Conservation (phyloP, 2,329 filamentous ascomycete species). For the Clonostachys rosea region DNA sequence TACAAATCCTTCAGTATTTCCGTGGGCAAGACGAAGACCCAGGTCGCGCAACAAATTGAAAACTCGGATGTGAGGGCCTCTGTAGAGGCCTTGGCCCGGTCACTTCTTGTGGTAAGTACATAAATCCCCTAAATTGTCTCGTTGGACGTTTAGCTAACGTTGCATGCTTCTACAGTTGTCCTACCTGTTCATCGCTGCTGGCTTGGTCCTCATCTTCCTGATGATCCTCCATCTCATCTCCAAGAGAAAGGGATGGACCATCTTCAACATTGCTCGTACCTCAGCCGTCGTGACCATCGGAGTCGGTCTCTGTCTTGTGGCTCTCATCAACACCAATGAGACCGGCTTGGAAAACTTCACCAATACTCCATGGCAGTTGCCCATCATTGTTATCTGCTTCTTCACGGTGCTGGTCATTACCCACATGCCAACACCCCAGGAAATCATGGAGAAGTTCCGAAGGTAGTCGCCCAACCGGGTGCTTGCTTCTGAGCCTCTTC, state of each 20-base stretch:
- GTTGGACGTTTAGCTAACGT: too few relatives aligned
- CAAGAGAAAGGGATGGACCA: conserved; percentile 19
- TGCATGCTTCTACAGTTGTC: conserved; percentile 15
- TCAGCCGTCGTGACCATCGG: conserved; percentile 19
- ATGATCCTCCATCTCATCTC: conserved; percentile 19
- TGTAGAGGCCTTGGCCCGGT: too few relatives aligned
- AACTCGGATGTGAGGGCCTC: too few relatives aligned
- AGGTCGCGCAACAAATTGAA: too few relatives aligned
- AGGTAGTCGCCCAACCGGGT: too few relatives aligned
- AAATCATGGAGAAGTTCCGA: too few relatives aligned
- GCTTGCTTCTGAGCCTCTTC: too few relatives aligned
- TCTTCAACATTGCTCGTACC: conserved; percentile 22
- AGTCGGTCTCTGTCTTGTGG: conserved; percentile 18
- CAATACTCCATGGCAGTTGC: conserved; percentile 20
- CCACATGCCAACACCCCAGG: conserved; percentile 6
- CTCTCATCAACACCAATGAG: conserved; percentile 13
- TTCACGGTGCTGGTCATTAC: conserved; percentile 21
- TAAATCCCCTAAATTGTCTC: too few relatives aligned
- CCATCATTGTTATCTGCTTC: conserved; percentile 25
- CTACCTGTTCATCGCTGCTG: conserved; percentile 20
- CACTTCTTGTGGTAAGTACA: too few relatives aligned
- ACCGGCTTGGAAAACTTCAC: conserved; percentile 11
- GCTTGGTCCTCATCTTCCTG: conserved; percentile 22
- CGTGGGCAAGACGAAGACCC: too few relatives aligned
- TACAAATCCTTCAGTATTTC: too few relatives aligned